Evolutionary conservation across 768 basidiomycete species (phyloP).

Genomic region (Rubroboletus satanas): DNA sequence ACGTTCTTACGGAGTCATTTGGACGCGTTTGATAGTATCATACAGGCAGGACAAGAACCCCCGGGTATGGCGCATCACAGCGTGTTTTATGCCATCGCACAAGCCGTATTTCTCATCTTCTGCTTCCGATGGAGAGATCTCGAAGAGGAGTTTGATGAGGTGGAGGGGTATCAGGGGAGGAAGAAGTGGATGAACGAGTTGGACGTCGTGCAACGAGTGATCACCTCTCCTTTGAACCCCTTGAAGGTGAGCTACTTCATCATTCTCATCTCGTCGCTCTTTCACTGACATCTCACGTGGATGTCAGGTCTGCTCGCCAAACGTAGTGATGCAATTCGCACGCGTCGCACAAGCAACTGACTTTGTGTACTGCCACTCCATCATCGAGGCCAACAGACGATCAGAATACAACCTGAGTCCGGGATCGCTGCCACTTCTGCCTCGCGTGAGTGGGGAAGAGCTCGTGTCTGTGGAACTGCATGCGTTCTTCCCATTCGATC

Average conservation of each 20-base stretch:
- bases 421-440: constrained; percentile 16
- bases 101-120: constrained; percentile 93
- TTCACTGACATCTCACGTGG: background rate
- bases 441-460: constrained; percentile 30
- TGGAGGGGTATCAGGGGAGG: constrained; percentile 42
- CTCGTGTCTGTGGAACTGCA: constrained; percentile 68
- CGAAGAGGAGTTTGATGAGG: constrained; percentile 55
- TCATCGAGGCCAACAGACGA: constrained; percentile 85
- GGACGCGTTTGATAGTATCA: constrained; percentile 57
- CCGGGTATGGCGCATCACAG: constrained; percentile 44
- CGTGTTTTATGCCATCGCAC: constrained; percentile 89
- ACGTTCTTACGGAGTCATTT: constrained; percentile 76
- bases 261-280: too few relatives aligned
- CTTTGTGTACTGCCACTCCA: constrained; percentile 92
- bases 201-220: constrained; percentile 70
- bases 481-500: constrained; percentile 98
- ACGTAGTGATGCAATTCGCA: constrained; percentile 93
- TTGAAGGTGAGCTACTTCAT: constrained; percentile 45
- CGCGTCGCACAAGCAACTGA: constrained; percentile 83
- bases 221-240: constrained; percentile 83
- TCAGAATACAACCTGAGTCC: constrained; percentile 43
- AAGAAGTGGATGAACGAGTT: constrained; percentile 87
- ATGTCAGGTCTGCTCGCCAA: constrained; percentile 81
- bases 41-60: constrained; percentile 36
- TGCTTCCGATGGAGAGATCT: constrained; percentile 97